phyloP scores from a whole-genome alignment of 441 rosid genomes.

The Pelargonium myrrhifolium region DNA sequence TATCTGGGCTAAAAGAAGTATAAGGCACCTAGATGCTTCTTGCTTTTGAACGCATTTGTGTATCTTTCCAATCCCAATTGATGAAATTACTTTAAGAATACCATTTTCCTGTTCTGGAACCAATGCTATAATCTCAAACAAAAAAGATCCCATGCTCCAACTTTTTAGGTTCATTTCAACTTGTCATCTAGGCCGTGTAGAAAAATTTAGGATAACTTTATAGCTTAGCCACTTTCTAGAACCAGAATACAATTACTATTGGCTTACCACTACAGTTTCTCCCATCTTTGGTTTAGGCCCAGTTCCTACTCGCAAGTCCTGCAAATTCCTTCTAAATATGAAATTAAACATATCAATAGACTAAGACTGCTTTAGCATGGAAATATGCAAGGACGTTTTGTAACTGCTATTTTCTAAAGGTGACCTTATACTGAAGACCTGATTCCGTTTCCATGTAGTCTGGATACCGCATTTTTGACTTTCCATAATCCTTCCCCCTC shows the following conservation, averaged over 20 bases:
- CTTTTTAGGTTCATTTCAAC: not conserved
- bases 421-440: slow-evolving; percentile 94
- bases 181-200: not conserved
- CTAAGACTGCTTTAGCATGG: not conserved
- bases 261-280: slow-evolving; percentile 71
- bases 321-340: slow-evolving; percentile 23
- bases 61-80: not conserved
- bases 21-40: not conserved
- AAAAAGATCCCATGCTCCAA: not conserved
- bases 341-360: slow-evolving; percentile 19
- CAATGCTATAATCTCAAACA: not conserved
- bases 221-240: not conserved
- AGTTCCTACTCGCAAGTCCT: slow-evolving; percentile 77
- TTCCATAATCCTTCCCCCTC: slow-evolving; percentile 90
- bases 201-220: not conserved
- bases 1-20: not conserved
- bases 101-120: not conserved
- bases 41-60: not conserved
- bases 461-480: slow-evolving; percentile 79
- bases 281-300: slow-evolving; percentile 77
- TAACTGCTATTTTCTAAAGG: slow-evolving; percentile 8
- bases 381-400: not conserved
- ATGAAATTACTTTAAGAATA: not conserved
- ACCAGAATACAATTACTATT: slow-evolving; percentile 1
- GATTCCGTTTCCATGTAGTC: slow-evolving; percentile 73